These are phyloP conservation scores for Plasmodium malariae DNA, from an alignment of 169 alveolate species.

Conservation along the genomic window DNA sequence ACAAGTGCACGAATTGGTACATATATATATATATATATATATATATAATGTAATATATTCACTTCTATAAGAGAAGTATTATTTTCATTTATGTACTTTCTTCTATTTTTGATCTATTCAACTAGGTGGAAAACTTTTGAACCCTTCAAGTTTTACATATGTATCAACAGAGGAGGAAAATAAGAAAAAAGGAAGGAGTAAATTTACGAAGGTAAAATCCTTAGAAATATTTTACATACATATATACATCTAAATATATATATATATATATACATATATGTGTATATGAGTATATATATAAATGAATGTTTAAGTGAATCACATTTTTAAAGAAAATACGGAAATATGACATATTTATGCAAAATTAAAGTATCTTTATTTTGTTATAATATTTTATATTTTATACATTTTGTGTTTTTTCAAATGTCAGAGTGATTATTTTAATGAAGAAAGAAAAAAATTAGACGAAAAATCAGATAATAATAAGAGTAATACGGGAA, in stretches of 20 bases:
- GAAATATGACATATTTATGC: too few relatives aligned
- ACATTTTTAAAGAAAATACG: too few relatives aligned
- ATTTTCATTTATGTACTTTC: background rate
- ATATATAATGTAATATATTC: background rate
- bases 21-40: background rate
- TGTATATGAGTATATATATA: conserved; percentile 13
- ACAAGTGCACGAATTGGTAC: too few relatives aligned
- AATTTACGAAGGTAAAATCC: conserved; percentile 39
- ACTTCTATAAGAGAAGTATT: background rate
- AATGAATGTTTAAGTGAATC: background rate
- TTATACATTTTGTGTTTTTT: background rate
- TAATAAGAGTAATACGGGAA: conserved; percentile 32
- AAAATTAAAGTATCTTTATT: too few relatives aligned
- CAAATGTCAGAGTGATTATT: conserved; percentile 32
- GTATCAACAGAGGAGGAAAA: conserved; percentile 28
- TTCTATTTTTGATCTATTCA: background rate
- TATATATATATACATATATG: background rate
- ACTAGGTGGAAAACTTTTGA: conserved; percentile 46
- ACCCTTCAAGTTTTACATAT: conserved; percentile 23
- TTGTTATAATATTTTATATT: too few relatives aligned
- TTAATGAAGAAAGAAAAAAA: conserved; percentile 43
- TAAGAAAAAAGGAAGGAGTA: conserved; percentile 20
- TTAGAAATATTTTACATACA: background rate
- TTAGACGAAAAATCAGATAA: conserved; percentile 27
- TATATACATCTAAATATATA: background rate